Evolutionary conservation across 305 asterid species (phyloP).

Genomic region (Fraxinus ornus): DNA sequence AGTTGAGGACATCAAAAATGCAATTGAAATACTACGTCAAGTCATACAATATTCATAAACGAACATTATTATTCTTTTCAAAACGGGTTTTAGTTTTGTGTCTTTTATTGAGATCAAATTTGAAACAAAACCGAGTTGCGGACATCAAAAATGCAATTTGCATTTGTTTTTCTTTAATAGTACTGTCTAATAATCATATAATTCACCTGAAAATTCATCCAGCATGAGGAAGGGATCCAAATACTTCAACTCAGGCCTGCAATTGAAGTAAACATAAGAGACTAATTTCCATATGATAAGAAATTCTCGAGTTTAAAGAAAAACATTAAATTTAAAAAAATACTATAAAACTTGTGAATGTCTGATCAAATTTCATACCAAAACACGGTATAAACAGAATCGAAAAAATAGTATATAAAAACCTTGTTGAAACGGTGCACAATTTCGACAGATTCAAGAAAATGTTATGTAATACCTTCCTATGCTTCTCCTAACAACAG

Average conservation of each 20-base stretch:
- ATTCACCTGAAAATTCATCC: slow-evolving; percentile 82
- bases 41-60: not conserved
- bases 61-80: not conserved
- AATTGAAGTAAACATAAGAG: slow-evolving; percentile 3
- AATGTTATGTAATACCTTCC: slow-evolving; percentile 54
- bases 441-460: not conserved
- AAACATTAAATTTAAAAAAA: no score
- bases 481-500: slow-evolving; percentile 82
- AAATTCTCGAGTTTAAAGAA: no score
- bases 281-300: not conserved
- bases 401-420: not conserved
- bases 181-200: not conserved
- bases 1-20: not conserved
- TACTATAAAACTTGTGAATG: not conserved
- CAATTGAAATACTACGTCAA: not conserved
- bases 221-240: slow-evolving; percentile 88
- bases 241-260: slow-evolving; percentile 82
- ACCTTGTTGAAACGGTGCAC: not conserved
- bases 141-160: not conserved
- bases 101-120: not conserved
- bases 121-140: not conserved
- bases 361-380: not conserved
- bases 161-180: no score
- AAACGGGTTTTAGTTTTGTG: not conserved
- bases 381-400: not conserved